Conservation (phyloP, 1,139 yeast species). For the Meyerozyma smithsonii region DNA sequence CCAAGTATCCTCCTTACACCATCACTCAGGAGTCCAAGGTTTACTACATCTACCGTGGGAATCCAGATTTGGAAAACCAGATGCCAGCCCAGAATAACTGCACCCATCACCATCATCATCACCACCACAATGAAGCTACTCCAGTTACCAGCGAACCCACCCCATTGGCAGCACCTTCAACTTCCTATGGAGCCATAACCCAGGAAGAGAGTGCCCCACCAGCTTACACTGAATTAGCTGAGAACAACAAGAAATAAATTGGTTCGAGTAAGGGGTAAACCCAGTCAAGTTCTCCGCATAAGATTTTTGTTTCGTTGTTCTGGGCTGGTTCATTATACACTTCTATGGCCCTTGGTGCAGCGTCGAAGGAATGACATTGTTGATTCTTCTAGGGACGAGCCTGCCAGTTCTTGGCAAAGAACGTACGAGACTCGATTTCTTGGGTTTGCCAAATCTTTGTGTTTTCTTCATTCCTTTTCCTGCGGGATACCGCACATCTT, state of each 20-base stretch:
- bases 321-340: too few species aligned
- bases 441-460: too few species aligned
- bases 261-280: too few species aligned
- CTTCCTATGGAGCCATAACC: slow-evolving; percentile 10
- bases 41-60: slow-evolving; percentile 9
- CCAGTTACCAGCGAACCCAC: background rate
- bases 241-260: background rate
- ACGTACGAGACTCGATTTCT: too few species aligned
- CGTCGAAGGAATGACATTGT: too few species aligned
- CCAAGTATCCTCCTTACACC: slow-evolving; percentile 32
- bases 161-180: slow-evolving; percentile 2
- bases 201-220: slow-evolving; percentile 10
- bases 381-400: too few species aligned
- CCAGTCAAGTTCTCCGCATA: too few species aligned
- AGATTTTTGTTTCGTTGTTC: too few species aligned
- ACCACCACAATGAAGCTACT: slow-evolving; percentile 1
- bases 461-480: too few species aligned
- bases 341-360: too few species aligned
- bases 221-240: slow-evolving; percentile 9
- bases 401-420: too few species aligned
- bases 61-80: slow-evolving; percentile 11
- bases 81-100: background rate
- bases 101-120: slow-evolving; percentile 3
- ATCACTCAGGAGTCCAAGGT: slow-evolving; percentile 8
- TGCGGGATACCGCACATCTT: too few species aligned